A percentile compares a stretch with the other conserved stretches of the same genome.
Evolutionary conservation across 176 grass and related monocot genomes (phyloP).

Genomic region (Themeda triandra): DNA sequence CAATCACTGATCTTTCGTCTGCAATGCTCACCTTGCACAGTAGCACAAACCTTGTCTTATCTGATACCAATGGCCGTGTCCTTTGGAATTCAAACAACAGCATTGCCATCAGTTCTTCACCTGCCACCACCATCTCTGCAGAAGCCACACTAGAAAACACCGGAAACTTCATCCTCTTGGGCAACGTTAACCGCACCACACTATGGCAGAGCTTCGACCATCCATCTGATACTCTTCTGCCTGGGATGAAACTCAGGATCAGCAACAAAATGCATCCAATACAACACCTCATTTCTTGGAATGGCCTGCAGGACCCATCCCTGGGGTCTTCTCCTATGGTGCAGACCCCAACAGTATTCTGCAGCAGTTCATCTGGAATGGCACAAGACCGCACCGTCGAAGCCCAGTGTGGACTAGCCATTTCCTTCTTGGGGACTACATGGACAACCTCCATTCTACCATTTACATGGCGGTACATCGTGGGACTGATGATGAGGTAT

Average conservation of each 20-base stretch:
- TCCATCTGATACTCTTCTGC: constrained; percentile 35
- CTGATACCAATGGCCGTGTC: neutral
- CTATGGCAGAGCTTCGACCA: constrained; percentile 69
- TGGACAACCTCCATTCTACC: neutral
- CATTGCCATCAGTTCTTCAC: neutral
- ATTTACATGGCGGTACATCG: constrained; percentile 14
- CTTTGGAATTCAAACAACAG: constrained; percentile 34
- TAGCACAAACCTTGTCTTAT: constrained; percentile 17
- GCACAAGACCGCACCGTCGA: constrained; percentile 4
- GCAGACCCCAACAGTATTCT: constrained; percentile 23
- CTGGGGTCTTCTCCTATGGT: constrained; percentile 30
- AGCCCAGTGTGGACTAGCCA: constrained; percentile 47
- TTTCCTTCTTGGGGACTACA: neutral
- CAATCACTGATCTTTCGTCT: constrained; percentile 27
- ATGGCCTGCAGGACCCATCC: constrained; percentile 30
- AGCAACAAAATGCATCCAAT: constrained; percentile 16
- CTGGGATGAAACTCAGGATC: constrained; percentile 48
- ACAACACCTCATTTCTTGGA: constrained; percentile 44
- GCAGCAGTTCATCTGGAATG: constrained; percentile 41
- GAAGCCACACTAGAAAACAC: constrained; percentile 31
- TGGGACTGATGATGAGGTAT: constrained; percentile 6
- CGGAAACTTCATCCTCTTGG: constrained; percentile 35
- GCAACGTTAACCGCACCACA: neutral
- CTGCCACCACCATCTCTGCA: neutral
- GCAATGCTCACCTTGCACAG: constrained; percentile 14